Evolutionary conservation across 129 eudicot genomes (phyloP).

Genomic region (Deinandra increscens): DNA sequence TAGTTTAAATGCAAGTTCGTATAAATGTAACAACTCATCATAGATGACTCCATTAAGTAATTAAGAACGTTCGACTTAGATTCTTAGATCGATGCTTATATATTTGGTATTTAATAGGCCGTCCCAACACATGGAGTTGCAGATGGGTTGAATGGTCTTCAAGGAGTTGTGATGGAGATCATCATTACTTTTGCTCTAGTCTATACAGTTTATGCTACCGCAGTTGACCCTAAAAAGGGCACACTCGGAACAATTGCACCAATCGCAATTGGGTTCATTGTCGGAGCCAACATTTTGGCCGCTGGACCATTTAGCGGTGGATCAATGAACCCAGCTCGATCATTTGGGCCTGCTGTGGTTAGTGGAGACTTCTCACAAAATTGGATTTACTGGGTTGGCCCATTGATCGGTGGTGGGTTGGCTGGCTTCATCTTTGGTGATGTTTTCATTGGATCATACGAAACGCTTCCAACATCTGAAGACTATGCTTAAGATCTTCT

Average conservation of each 20-base stretch:
- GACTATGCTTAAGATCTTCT: constrained; percentile 34
- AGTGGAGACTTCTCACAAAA: constrained; percentile 45
- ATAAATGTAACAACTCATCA: too few relatives aligned
- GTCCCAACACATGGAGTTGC: constrained; percentile 63
- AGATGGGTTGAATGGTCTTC: constrained; percentile 40
- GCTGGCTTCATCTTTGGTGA: constrained; percentile 52
- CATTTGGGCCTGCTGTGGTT: constrained; percentile 74
- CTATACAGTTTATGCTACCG: constrained; percentile 65
- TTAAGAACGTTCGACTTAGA: neutral
- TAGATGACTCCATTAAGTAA: too few relatives aligned
- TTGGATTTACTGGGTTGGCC: constrained; percentile 78
- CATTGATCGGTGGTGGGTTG: constrained; percentile 64
- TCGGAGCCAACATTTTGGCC: constrained; percentile 74
- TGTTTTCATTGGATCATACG: constrained; percentile 53
- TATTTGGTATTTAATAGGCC: constrained; percentile 31
- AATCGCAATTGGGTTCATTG: constrained; percentile 63
- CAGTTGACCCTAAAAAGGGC: constrained; percentile 69
- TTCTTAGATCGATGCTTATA: neutral
- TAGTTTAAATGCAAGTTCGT: neutral
- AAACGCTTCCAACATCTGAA: constrained; percentile 35
- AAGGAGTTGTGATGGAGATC: constrained; percentile 62
- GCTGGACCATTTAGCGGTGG: constrained; percentile 75
- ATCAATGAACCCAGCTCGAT: constrained; percentile 77
- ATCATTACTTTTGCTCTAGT: constrained; percentile 61
- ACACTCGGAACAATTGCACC: constrained; percentile 58